Percentiles rank a stretch among this genome's conserved stretches.
phyloP scores from a whole-genome alignment of 768 basidiomycete genomes.

The Leccinum fibrillosum region DNA sequence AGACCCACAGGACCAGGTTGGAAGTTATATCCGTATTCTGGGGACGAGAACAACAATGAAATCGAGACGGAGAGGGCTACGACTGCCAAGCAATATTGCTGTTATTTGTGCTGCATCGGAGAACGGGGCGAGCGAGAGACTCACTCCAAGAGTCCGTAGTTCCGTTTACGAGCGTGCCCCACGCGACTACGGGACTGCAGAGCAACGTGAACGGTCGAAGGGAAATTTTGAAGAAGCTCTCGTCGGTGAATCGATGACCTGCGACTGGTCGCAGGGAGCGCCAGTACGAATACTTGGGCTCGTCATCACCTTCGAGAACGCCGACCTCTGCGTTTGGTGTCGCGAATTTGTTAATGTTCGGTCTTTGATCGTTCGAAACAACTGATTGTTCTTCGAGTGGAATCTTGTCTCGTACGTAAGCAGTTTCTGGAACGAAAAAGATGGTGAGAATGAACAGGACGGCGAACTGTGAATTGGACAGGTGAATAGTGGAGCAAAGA shows the following conservation, averaged over 20 bases:
- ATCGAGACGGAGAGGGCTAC: neutral
- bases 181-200: neutral
- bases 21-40: neutral
- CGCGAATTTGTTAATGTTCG: no score
- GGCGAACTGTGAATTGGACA: neutral
- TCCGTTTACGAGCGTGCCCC: neutral
- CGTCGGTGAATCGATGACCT: neutral
- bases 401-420: neutral
- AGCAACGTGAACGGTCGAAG: neutral
- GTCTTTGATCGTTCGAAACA: no score
- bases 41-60: neutral
- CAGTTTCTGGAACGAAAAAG: neutral
- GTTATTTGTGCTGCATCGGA: neutral
- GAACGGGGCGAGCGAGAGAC: neutral
- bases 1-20: neutral
- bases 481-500: neutral
- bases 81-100: neutral
- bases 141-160: neutral
- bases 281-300: neutral
- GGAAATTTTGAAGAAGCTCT: neutral
- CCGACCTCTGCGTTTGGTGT: neutral
- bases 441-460: neutral
- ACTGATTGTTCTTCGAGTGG: neutral
- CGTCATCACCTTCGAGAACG: neutral
- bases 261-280: neutral